These are phyloP conservation scores for Eucalyptus erythrocorys DNA, from an alignment of 345 rosid species.

Conservation along the genomic window DNA sequence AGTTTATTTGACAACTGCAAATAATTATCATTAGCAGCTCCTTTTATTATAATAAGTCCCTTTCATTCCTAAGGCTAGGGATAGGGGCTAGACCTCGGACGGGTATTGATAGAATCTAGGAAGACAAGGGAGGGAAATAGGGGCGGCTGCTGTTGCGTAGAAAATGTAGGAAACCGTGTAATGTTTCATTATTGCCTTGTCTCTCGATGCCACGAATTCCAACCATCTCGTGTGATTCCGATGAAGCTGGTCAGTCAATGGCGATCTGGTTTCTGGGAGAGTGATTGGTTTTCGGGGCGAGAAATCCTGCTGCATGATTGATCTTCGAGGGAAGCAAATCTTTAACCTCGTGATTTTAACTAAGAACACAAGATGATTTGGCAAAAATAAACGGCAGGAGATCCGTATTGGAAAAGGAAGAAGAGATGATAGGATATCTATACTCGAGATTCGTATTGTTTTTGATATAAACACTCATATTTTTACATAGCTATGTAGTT, in stretches of 20 bases:
- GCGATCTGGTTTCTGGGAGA: neutral
- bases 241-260: neutral
- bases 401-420: neutral
- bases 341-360: neutral
- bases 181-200: neutral
- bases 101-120: neutral
- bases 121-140: neutral
- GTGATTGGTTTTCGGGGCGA: neutral
- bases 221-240: neutral
- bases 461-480: rapidly evolving
- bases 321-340: neutral
- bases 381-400: rapidly evolving
- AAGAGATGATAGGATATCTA: neutral
- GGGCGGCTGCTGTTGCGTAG: neutral
- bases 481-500: neutral
- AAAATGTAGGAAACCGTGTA: neutral
- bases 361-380: neutral
- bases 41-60: neutral
- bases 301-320: neutral
- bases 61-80: neutral
- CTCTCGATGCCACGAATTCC: neutral
- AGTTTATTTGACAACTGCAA: neutral
- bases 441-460: neutral
- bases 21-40: neutral
- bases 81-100: neutral